These are phyloP conservation scores for Solanum aculeatissimum DNA, from an alignment of 305 asterid species.

Conservation along the genomic window DNA sequence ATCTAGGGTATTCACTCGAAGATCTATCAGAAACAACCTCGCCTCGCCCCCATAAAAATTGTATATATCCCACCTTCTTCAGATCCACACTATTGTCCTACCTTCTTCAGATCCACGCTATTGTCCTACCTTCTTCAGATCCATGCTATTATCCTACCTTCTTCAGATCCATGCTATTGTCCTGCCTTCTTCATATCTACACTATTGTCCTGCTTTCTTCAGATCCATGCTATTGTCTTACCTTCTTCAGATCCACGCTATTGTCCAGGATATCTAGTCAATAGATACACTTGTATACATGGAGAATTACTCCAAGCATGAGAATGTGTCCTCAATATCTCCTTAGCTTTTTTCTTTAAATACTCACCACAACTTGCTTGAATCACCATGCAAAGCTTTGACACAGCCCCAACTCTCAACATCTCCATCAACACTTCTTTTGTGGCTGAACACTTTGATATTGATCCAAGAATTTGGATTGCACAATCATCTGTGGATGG, in stretches of 20 bases:
- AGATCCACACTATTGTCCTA: background rate
- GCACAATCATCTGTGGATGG: slow-evolving; percentile 47
- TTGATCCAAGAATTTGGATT: slow-evolving; percentile 36
- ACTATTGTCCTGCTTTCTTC: no score
- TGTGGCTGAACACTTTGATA: slow-evolving; percentile 49
- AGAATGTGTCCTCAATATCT: slow-evolving; percentile 62
- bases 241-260: background rate
- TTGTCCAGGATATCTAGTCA: slow-evolving; percentile 35
- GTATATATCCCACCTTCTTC: background rate
- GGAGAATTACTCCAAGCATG: slow-evolving; percentile 68
- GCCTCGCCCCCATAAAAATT: rapidly evolving
- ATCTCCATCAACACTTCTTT: slow-evolving; percentile 61
- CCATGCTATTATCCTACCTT: background rate
- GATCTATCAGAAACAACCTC: background rate
- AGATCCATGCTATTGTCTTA: background rate
- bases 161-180: background rate
- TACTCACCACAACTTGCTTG: slow-evolving; percentile 55
- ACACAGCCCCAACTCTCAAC: slow-evolving; percentile 71
- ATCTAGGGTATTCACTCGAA: background rate
- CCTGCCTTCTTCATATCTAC: background rate
- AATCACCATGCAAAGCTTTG: slow-evolving; percentile 80
- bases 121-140: no score
- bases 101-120: background rate
- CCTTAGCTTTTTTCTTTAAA: slow-evolving; percentile 67
- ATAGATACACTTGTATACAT: slow-evolving; percentile 67